Evolutionary conservation across 345 rosid species (phyloP).

Genomic region (Citrus unshiu): DNA sequence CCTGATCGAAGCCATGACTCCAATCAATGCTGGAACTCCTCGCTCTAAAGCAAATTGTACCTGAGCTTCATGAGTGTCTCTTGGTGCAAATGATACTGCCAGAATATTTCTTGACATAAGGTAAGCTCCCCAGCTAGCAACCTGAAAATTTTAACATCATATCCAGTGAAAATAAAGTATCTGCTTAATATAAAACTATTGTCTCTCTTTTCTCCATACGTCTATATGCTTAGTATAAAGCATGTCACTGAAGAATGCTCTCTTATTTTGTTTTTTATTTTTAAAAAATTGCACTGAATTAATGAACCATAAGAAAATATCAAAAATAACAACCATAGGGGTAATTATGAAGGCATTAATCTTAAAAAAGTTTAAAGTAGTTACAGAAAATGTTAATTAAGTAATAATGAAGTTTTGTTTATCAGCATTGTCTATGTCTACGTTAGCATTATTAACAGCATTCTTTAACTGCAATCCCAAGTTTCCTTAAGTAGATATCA

Average conservation of each 20-base stretch:
- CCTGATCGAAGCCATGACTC: constrained; percentile 81
- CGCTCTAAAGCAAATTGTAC: constrained; percentile 93
- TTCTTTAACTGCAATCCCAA: neutral
- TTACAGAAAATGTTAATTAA: neutral
- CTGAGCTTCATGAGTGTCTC: constrained; percentile 92
- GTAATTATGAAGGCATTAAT: neutral
- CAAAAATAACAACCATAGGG: neutral
- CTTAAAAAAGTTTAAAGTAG: neutral
- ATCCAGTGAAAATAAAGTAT: neutral
- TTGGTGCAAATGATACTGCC: constrained; percentile 90
- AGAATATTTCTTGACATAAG: constrained; percentile 66
- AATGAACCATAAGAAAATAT: neutral
- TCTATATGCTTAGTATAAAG: no score
- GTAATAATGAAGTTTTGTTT: neutral
- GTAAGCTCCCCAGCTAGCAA: constrained; percentile 98
- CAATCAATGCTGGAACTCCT: constrained; percentile 91
- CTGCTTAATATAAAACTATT: neutral
- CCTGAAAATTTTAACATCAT: constrained; percentile 36
- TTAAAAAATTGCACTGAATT: neutral
- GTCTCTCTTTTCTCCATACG: neutral
- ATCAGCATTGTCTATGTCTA: neutral
- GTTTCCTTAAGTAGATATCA: neutral
- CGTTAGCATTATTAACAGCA: neutral
- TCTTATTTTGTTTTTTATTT: no score
- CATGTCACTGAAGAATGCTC: no score